A percentile compares a stretch with the other conserved stretches of the same genome.
These are phyloP conservation scores for Puccinia hordei DNA, from an alignment of 1,284 basidiomycete species.

Conservation along the genomic window DNA sequence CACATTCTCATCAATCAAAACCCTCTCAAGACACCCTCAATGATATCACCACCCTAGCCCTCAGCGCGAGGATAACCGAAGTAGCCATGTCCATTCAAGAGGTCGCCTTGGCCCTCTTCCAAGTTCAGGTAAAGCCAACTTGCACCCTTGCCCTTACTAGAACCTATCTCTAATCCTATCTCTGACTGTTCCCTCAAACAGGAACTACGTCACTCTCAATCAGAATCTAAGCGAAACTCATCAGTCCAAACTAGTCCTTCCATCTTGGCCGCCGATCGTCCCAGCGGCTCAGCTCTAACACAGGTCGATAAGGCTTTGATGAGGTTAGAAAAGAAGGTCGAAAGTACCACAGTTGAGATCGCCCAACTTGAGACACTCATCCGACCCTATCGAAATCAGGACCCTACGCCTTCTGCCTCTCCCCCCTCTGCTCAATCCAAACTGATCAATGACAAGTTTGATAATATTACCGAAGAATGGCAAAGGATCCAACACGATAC, in stretches of 20 bases:
- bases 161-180: background rate
- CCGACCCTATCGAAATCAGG: background rate
- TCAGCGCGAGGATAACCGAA: conserved; percentile 24
- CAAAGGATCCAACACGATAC: conserved; percentile 54
- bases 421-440: background rate
- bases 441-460: conserved; percentile 48
- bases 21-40: conserved; percentile 1
- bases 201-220: conserved; percentile 44
- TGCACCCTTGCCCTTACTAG: too few relatives aligned
- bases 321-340: conserved; percentile 34
- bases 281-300: conserved; percentile 36
- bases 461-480: conserved; percentile 54
- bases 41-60: conserved; percentile 6
- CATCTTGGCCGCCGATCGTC: background rate
- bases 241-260: background rate
- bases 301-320: conserved; percentile 39
- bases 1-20: background rate
- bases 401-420: too few relatives aligned
- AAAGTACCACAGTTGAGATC: conserved; percentile 16
- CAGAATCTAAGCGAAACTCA: conserved; percentile 17
- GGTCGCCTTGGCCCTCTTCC: conserved; percentile 23
- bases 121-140: conserved; percentile 21
- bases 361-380: background rate
- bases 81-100: conserved; percentile 36
- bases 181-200: background rate